Percentiles rank a stretch among this genome's conserved stretches.
phyloP scores from a whole-genome alignment of 805 yeast genomes.

The Metschnikowia drakensbergensis region DNA sequence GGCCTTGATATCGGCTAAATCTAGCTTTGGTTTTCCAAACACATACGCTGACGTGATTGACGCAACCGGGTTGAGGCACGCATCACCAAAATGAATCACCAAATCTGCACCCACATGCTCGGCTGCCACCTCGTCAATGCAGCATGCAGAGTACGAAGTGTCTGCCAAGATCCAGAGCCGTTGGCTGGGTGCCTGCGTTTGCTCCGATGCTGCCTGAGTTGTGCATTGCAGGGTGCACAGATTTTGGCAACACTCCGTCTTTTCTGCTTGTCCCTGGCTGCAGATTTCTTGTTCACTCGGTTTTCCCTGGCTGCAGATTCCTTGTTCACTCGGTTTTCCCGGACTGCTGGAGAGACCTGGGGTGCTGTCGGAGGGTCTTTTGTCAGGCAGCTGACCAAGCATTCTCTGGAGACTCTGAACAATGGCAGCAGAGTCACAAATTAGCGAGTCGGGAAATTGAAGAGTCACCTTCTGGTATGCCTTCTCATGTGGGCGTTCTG shows the following conservation, averaged over 20 bases:
- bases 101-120: constrained; percentile 84
- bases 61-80: constrained; percentile 79
- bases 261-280: too few species aligned
- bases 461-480: constrained; percentile 59
- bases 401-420: constrained; percentile 49
- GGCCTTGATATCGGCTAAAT: constrained; percentile 34
- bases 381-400: constrained; percentile 14
- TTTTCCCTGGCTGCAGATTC: too few species aligned
- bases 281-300: too few species aligned
- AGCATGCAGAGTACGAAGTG: constrained; percentile 92
- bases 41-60: constrained; percentile 74
- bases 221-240: not conserved
- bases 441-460: constrained; percentile 83
- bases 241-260: not conserved
- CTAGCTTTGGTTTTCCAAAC: constrained; percentile 64
- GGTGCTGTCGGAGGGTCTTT: constrained; percentile 4
- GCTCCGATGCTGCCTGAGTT: not conserved
- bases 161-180: constrained; percentile 85
- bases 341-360: too few species aligned
- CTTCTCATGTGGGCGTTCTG: constrained; percentile 15
- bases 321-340: too few species aligned
- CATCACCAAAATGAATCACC: constrained; percentile 91
- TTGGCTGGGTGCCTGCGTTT: constrained; percentile 15
- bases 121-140: constrained; percentile 96
- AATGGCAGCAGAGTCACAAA: constrained; percentile 74